Conservation (phyloP, 1,284 basidiomycete species). For the Boletus calvinii region DNA sequence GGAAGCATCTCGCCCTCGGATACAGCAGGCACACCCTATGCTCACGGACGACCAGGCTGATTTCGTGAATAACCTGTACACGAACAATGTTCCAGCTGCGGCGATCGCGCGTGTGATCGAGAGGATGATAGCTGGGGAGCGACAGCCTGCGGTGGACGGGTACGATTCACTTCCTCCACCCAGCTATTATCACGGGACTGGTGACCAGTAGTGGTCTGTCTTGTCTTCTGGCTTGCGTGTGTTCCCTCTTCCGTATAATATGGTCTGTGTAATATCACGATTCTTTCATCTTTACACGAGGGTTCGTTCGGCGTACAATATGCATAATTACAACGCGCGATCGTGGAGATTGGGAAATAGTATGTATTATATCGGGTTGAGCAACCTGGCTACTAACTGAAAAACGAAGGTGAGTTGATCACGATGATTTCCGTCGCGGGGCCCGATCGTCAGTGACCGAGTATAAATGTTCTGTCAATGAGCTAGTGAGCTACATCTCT, state of each 20-base stretch:
- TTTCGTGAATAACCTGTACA: constrained; percentile 17
- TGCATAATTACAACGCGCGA: too few species aligned
- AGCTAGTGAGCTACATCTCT: too few species aligned
- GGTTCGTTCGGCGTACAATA: too few species aligned
- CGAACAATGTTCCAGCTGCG: constrained; percentile 19
- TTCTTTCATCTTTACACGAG: neutral
- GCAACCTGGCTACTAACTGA: too few species aligned
- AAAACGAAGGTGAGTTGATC: too few species aligned
- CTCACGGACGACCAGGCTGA: constrained; percentile 21
- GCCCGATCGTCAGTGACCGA: too few species aligned
- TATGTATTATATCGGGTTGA: too few species aligned
- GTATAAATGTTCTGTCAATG: too few species aligned
- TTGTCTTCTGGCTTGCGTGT: neutral
- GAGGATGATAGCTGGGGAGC: constrained; percentile 20
- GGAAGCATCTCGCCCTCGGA: neutral
- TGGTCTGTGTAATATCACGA: neutral
- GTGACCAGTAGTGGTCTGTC: neutral
- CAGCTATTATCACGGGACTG: constrained; percentile 8
- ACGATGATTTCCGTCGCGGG: too few species aligned
- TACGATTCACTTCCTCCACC: constrained; percentile 15
- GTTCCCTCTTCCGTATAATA: too few species aligned
- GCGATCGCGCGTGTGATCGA: constrained; percentile 25
- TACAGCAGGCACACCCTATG: constrained; percentile 10
- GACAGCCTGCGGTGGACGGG: constrained; percentile 5
- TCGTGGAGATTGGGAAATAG: too few species aligned